These are phyloP conservation scores for Ustilago shanxiensis DNA, from an alignment of 1,284 basidiomycete species.

Conservation along the genomic window DNA sequence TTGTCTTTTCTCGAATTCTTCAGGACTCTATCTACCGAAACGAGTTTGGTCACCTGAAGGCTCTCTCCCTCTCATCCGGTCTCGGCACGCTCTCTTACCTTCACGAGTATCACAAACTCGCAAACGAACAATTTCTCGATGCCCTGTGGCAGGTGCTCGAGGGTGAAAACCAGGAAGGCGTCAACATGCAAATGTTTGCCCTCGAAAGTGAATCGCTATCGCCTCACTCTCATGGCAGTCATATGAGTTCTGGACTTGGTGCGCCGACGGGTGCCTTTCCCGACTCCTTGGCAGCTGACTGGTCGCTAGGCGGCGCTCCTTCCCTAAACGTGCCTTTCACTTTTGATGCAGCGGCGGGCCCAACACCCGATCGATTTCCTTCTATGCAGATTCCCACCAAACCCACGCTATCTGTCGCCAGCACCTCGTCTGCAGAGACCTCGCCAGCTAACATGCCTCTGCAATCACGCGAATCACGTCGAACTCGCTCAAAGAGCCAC, in stretches of 20 bases:
- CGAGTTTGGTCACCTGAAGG: slow-evolving; percentile 53
- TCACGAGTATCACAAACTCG: slow-evolving; percentile 55
- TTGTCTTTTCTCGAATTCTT: not conserved
- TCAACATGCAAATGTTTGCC: slow-evolving; percentile 52
- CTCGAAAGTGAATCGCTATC: slow-evolving; percentile 49
- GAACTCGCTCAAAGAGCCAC: slow-evolving; percentile 20
- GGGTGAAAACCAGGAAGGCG: slow-evolving; percentile 49
- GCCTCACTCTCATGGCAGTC: slow-evolving; percentile 39
- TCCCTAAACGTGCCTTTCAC: slow-evolving; percentile 52
- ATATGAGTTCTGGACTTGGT: slow-evolving; percentile 29
- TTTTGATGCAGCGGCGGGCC: slow-evolving; percentile 43
- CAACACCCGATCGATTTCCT: slow-evolving; percentile 28
- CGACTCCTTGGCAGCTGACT: slow-evolving; percentile 41
- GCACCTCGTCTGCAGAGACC: slow-evolving; percentile 45
- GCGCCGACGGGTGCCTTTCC: slow-evolving; percentile 22
- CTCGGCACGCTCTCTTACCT: slow-evolving; percentile 53
- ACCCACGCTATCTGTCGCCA: slow-evolving; percentile 31
- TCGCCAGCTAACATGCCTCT: slow-evolving; percentile 29
- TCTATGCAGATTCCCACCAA: slow-evolving; percentile 42
- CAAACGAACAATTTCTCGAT: slow-evolving; percentile 55
- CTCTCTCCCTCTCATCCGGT: slow-evolving; percentile 47
- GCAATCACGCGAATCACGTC: slow-evolving; percentile 2
- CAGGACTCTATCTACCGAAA: slow-evolving; percentile 52
- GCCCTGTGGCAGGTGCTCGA: slow-evolving; percentile 54
- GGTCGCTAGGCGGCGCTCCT: slow-evolving; percentile 38